phyloP scores from a whole-genome alignment of 192 early-diverging fungal species.

The Podila epigama region DNA sequence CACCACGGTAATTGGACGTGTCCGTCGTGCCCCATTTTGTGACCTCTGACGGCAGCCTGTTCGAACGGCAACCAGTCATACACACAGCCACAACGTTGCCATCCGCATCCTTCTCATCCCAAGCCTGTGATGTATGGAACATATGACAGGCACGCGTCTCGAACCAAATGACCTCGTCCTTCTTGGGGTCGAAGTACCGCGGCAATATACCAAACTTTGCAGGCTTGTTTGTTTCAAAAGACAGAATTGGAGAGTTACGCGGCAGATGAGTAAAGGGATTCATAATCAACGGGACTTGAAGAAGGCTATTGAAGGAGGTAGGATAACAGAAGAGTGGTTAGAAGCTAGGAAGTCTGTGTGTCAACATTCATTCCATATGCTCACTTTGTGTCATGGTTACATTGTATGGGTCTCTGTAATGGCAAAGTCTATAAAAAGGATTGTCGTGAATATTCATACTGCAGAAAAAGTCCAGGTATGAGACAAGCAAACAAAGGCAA shows the following conservation, averaged over 20 bases:
- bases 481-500: neutral
- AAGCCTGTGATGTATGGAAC: slow-evolving; percentile 38
- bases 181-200: slow-evolving; percentile 22
- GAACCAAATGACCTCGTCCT: slow-evolving; percentile 36
- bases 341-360: too few relatives aligned
- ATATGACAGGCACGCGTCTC: slow-evolving; percentile 38
- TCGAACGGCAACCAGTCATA: slow-evolving; percentile 33
- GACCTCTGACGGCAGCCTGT: slow-evolving; percentile 13
- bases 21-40: slow-evolving; percentile 21
- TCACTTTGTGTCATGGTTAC: slow-evolving; percentile 2
- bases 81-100: slow-evolving; percentile 37
- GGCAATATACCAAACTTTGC: slow-evolving; percentile 29
- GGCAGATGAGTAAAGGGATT: neutral
- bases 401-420: slow-evolving; percentile 21
- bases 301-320: slow-evolving; percentile 5
- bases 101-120: slow-evolving; percentile 29
- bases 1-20: slow-evolving; percentile 14
- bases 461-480: too few relatives aligned
- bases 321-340: neutral
- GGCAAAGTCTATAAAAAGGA: slow-evolving; percentile 23
- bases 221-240: slow-evolving; percentile 10
- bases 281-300: slow-evolving; percentile 8
- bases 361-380: neutral
- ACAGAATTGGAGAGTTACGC: slow-evolving; percentile 13
- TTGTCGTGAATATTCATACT: too few relatives aligned